These are phyloP conservation scores for Trichophyton verrucosum DNA, from an alignment of 2,329 filamentous ascomycete genomes.

Conservation along the genomic window DNA sequence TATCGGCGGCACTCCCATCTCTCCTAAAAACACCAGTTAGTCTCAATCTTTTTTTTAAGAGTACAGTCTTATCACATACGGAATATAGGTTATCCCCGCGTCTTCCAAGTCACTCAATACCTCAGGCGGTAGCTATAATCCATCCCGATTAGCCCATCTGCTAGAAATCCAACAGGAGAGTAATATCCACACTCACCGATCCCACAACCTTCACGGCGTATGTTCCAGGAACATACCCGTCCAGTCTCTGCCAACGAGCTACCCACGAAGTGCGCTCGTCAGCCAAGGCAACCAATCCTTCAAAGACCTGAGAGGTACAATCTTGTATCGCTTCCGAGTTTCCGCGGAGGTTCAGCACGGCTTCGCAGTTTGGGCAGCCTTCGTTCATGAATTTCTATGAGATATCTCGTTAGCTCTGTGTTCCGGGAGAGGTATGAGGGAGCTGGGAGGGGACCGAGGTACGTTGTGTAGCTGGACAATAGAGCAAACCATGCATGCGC, in stretches of 20 bases:
- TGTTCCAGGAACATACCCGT: conserved; percentile 74
- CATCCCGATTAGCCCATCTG: conserved; percentile 16
- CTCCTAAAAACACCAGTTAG: conserved; percentile 21
- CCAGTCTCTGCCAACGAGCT: conserved; percentile 87
- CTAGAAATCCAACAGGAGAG: neutral
- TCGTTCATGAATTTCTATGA: conserved; percentile 66
- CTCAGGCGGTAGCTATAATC: conserved; percentile 46
- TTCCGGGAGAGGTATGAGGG: conserved; percentile 9
- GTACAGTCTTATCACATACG: conserved; percentile 28
- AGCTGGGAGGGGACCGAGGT: conserved; percentile 15
- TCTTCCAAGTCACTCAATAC: conserved; percentile 44
- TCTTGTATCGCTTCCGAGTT: conserved; percentile 72
- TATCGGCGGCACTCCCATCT: conserved; percentile 37
- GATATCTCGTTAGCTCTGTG: conserved; percentile 9
- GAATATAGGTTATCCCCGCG: conserved; percentile 49
- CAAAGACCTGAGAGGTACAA: conserved; percentile 93
- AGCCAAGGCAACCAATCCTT: conserved; percentile 74
- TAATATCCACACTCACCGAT: conserved; percentile 37
- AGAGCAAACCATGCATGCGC: conserved; percentile 98
- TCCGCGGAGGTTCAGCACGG: conserved; percentile 70
- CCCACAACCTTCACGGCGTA: conserved; percentile 95
- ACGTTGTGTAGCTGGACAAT: conserved; percentile 75
- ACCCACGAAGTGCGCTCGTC: conserved; percentile 85
- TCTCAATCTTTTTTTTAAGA: neutral
- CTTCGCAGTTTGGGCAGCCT: conserved; percentile 95